A percentile compares a stretch with the other conserved stretches of the same genome.
Conservation (phyloP, 192 early-diverging fungal species). For the Linderina pennispora region DNA sequence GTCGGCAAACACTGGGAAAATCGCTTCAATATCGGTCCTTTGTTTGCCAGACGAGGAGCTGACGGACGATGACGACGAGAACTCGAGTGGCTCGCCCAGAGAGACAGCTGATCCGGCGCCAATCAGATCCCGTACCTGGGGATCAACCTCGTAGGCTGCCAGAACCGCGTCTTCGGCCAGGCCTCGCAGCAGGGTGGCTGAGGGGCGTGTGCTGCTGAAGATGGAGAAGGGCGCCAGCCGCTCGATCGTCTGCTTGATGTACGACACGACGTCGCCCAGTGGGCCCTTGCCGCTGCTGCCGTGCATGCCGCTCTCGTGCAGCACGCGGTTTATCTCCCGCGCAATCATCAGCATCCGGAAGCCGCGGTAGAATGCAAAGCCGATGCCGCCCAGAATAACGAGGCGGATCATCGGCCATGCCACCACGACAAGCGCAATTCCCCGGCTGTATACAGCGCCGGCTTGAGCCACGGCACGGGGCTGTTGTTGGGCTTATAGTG, state of each 20-base stretch:
- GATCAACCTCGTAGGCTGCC: slow-evolving; percentile 2
- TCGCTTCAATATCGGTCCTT: slow-evolving; percentile 5
- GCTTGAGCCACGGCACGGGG: slow-evolving; percentile 11
- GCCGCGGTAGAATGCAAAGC: slow-evolving; percentile 18
- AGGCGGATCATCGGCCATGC: slow-evolving; percentile 37
- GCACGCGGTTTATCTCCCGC: background rate
- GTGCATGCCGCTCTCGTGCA: background rate
- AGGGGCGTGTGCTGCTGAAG: background rate
- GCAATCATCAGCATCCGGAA: slow-evolving; percentile 2
- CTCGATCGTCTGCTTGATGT: background rate
- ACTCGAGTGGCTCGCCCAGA: slow-evolving; percentile 22
- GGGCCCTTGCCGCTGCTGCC: background rate
- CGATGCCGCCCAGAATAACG: slow-evolving; percentile 28
- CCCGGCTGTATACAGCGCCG: slow-evolving; percentile 23
- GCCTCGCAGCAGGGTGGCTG: background rate
- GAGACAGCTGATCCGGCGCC: slow-evolving; percentile 1
- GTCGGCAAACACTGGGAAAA: slow-evolving; percentile 27
- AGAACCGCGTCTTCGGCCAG: slow-evolving; percentile 4
- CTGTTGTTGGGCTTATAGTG: no score
- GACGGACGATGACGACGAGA: slow-evolving; percentile 1
- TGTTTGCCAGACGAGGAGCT: no score
- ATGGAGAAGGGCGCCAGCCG: background rate
- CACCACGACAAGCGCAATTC: slow-evolving; percentile 13
- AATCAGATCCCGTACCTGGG: background rate
- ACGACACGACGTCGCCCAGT: background rate